phyloP scores from a whole-genome alignment of 176 grass and related monocot species.

The Eragrostis curvula region DNA sequence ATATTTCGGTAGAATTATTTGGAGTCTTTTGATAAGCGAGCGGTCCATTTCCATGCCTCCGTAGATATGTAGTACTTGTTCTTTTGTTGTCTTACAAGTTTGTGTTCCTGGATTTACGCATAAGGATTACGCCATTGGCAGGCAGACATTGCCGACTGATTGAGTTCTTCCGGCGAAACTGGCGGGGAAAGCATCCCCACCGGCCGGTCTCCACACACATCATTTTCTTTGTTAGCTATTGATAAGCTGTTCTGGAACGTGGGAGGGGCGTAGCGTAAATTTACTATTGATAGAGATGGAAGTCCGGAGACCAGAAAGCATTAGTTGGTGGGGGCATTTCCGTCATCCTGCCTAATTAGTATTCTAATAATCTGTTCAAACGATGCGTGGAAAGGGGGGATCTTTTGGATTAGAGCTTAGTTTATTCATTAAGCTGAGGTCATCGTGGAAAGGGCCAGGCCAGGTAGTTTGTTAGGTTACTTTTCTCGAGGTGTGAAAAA shows the following conservation, averaged over 20 bases:
- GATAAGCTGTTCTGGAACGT: slow-evolving; percentile 45
- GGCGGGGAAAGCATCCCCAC: slow-evolving; percentile 58
- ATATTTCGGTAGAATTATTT: slow-evolving; percentile 36
- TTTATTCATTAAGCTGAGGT: slow-evolving; percentile 40
- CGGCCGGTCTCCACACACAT: slow-evolving; percentile 30
- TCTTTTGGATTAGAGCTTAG: slow-evolving; percentile 33
- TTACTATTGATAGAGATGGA: slow-evolving; percentile 39
- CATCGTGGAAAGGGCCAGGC: slow-evolving; percentile 40
- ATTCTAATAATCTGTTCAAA: slow-evolving; percentile 42
- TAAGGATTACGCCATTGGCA: slow-evolving; percentile 30
- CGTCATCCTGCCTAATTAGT: slow-evolving; percentile 33
- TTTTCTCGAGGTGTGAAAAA: slow-evolving; percentile 38
- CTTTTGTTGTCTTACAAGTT: slow-evolving; percentile 52
- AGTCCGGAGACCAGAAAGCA: not conserved
- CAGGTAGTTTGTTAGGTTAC: slow-evolving; percentile 32
- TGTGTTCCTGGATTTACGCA: slow-evolving; percentile 50
- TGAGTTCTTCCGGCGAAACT: slow-evolving; percentile 52
- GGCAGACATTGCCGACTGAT: slow-evolving; percentile 43
- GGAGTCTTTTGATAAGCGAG: slow-evolving; percentile 43
- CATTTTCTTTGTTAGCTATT: slow-evolving; percentile 27
- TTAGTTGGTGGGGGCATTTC: slow-evolving; percentile 70
- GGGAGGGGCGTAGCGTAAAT: slow-evolving; percentile 36
- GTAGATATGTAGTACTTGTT: slow-evolving; percentile 45
- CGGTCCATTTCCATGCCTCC: slow-evolving; percentile 29
- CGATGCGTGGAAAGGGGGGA: not conserved